A percentile compares a stretch with the other conserved stretches of the same genome.
phyloP scores from a whole-genome alignment of 108 stramenopile genomes.

The Epithemia pelagica region DNA sequence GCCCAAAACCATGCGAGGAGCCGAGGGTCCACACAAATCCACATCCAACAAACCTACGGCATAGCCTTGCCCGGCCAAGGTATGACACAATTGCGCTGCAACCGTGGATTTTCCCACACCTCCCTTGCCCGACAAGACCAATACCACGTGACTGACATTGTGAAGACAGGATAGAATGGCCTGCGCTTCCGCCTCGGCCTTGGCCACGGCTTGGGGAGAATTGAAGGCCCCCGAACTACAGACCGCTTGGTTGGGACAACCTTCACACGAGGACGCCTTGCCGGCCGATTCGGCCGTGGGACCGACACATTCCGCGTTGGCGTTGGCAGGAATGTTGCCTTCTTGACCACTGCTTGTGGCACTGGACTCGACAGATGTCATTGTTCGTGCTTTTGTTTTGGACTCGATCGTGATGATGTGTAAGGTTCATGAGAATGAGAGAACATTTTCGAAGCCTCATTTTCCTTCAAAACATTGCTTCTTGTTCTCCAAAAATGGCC shows the following conservation, averaged over 20 bases:
- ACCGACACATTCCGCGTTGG: conserved; percentile 93
- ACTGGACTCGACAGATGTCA: too few species aligned
- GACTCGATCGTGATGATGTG: not conserved
- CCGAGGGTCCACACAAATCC: conserved; percentile 97
- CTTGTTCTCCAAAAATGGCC: too few species aligned
- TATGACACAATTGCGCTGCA: conserved; percentile 89
- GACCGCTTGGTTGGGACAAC: conserved; percentile 93
- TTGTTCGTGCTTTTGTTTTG: too few species aligned
- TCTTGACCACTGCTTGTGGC: conserved; percentile 2
- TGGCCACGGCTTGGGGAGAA: conserved; percentile 54
- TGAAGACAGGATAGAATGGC: conserved; percentile 58
- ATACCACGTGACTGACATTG: conserved; percentile 86
- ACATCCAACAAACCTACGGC: conserved; percentile 95
- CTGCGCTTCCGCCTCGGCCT: conserved; percentile 40
- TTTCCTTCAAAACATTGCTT: too few species aligned
- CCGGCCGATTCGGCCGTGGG: conserved; percentile 88
- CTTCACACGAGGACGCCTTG: conserved; percentile 87
- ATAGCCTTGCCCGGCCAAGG: conserved; percentile 81
- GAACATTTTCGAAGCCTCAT: too few species aligned
- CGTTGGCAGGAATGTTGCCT: conserved; percentile 44
- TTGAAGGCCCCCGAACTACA: conserved; percentile 88
- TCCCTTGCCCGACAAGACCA: conserved; percentile 97
- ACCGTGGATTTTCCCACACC: conserved; percentile 97
- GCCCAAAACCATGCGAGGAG: conserved; percentile 89
- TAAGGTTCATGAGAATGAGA: too few species aligned